Conservation (phyloP, 2,329 filamentous ascomycete genomes). For the Monilinia polystroma region DNA sequence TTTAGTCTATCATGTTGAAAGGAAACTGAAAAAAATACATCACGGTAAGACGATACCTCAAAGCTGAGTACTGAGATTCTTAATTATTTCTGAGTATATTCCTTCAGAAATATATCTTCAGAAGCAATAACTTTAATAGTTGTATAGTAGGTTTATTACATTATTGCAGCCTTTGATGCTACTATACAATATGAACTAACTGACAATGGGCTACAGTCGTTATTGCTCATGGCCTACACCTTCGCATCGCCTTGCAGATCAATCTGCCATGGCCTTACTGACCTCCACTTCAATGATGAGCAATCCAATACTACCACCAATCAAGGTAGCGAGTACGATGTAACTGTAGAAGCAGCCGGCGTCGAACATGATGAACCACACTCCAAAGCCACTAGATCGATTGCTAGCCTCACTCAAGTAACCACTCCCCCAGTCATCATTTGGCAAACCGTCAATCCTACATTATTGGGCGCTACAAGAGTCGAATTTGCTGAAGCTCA, state of each 20-base stretch:
- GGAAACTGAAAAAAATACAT: not conserved
- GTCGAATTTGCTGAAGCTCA: not conserved
- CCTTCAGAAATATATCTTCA: not conserved
- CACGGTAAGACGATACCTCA: not conserved
- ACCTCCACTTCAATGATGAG: not conserved
- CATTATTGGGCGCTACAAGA: not conserved
- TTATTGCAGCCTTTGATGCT: not conserved
- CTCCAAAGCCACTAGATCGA: not conserved
- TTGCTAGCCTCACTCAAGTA: not conserved
- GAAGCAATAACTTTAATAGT: not conserved
- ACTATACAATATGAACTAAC: not conserved
- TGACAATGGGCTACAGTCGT: slow-evolving; percentile 4
- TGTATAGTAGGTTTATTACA: not conserved
- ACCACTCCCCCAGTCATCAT: not conserved
- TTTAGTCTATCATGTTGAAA: not conserved
- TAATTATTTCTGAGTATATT: not conserved
- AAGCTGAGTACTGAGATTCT: not conserved
- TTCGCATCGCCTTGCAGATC: not conserved
- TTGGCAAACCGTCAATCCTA: not conserved
- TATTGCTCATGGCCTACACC: slow-evolving; percentile 10
- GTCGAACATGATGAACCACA: not conserved
- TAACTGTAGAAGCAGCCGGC: not conserved
- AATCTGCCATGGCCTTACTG: not conserved
- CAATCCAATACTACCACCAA: not conserved
- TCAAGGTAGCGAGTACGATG: slow-evolving; percentile 1